Percentiles rank a stretch among this genome's conserved stretches.
phyloP scores from a whole-genome alignment of 352 stramenopile species.

The Phytopythium chamaehyphon region DNA sequence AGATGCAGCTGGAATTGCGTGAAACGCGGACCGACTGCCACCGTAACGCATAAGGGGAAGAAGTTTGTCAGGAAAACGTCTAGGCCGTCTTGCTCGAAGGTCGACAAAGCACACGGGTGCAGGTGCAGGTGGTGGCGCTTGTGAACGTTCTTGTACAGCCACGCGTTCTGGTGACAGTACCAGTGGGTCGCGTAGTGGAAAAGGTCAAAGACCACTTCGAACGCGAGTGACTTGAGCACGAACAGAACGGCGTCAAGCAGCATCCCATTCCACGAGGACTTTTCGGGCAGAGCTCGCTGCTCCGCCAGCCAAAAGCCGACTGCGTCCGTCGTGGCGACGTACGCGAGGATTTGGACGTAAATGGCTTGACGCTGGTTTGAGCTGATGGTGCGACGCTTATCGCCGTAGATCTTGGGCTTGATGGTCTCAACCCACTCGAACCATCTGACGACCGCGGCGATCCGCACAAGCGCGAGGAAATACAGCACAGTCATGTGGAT shows the following conservation, averaged over 20 bases:
- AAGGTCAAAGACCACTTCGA: slow-evolving; percentile 62
- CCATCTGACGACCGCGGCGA: slow-evolving; percentile 30
- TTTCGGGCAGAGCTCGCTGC: not conserved
- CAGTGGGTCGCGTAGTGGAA: slow-evolving; percentile 58
- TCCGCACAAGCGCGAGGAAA: slow-evolving; percentile 17
- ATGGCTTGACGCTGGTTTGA: slow-evolving; percentile 20
- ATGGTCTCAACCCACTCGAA: slow-evolving; percentile 47
- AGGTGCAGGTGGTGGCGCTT: slow-evolving; percentile 56
- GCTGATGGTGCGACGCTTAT: slow-evolving; percentile 29
- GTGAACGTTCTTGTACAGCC: slow-evolving; percentile 50
- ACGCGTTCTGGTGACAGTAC: slow-evolving; percentile 36
- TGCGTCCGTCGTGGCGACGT: slow-evolving; percentile 40
- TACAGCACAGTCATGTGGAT: slow-evolving; percentile 13
- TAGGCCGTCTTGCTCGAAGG: slow-evolving; percentile 52
- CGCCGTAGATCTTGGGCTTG: slow-evolving; percentile 39
- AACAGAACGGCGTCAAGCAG: slow-evolving; percentile 26
- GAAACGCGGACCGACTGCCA: slow-evolving; percentile 22
- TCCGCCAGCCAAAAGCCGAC: slow-evolving; percentile 22
- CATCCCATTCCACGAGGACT: not conserved
- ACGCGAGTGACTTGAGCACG: slow-evolving; percentile 52
- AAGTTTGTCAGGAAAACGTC: slow-evolving; percentile 57
- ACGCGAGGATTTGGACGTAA: slow-evolving; percentile 32
- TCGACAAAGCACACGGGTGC: slow-evolving; percentile 48
- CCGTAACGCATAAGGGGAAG: slow-evolving; percentile 31
- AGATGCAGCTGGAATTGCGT: slow-evolving; percentile 36